phyloP scores from a whole-genome alignment of 768 basidiomycete species.

The Mrakia frigida region DNA sequence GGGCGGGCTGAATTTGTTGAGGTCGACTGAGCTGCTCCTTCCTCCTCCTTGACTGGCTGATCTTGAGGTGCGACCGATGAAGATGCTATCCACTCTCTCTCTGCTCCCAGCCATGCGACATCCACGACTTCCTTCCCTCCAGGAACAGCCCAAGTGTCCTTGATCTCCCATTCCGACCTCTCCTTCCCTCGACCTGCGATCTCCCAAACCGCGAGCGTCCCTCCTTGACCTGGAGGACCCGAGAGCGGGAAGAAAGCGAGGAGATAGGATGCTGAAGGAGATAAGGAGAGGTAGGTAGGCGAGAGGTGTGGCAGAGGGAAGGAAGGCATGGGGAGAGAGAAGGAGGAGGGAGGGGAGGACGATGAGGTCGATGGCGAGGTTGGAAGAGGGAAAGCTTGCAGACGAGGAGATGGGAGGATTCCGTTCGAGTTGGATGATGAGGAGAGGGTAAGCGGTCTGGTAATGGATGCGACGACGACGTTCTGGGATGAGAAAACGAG shows the following conservation, averaged over 20 bases:
- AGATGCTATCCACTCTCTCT: conserved; percentile 12
- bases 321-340: conserved; percentile 5
- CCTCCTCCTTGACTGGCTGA: background rate
- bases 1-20: background rate
- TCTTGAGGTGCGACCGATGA: background rate
- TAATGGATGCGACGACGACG: background rate
- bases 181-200: background rate
- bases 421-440: background rate
- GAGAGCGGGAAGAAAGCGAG: conserved; percentile 20
- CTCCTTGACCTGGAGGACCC: conserved; percentile 6
- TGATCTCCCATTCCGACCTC: background rate
- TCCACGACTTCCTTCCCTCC: conserved; percentile 12
- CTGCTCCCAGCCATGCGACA: conserved; percentile 11
- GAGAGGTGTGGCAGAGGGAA: conserved; percentile 1
- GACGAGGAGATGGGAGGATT: background rate
- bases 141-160: conserved; percentile 7
- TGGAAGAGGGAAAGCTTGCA: conserved; percentile 9
- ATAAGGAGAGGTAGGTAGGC: conserved; percentile 12
- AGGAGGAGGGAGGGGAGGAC: background rate
- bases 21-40: background rate
- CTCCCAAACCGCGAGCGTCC: conserved; percentile 13
- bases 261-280: background rate
- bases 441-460: background rate
- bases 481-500: conserved; percentile 9
- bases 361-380: background rate